A percentile compares a stretch with the other conserved stretches of the same genome.
Evolutionary conservation across 345 rosid genomes (phyloP).

Genomic region (Eucalyptus erythrocorys): DNA sequence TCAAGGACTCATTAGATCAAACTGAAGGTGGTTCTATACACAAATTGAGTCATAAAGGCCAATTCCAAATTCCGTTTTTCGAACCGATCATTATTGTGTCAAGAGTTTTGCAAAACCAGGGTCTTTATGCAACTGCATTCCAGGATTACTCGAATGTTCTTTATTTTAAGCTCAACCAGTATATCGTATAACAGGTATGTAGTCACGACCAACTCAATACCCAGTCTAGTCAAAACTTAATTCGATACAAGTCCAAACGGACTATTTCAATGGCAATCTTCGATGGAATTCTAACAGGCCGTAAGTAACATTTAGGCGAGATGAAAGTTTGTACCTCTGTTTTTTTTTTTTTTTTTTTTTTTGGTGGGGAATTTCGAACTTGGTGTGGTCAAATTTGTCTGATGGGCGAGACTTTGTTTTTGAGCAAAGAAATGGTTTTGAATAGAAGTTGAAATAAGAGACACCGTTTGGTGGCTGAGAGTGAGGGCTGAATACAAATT

Average conservation of each 20-base stretch:
- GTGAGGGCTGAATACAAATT: not conserved
- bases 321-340: not conserved
- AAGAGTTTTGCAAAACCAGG: not conserved
- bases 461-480: not conserved
- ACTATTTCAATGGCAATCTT: not conserved
- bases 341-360: too few species aligned
- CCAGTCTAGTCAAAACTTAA: not conserved
- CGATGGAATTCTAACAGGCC: not conserved
- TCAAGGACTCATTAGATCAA: not conserved
- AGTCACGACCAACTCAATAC: not conserved
- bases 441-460: not conserved
- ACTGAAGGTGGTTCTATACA: not conserved
- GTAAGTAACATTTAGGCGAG: accelerated
- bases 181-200: not conserved
- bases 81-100: not conserved
- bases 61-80: not conserved
- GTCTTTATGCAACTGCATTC: not conserved
- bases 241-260: not conserved
- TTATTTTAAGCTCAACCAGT: not conserved
- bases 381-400: not conserved
- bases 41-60: not conserved
- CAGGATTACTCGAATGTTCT: not conserved
- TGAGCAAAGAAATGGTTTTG: not conserved
- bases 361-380: not conserved
- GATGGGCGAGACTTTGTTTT: not conserved